Conservation (phyloP, 73 alveolate species). For the Paramecium sexaurelia region DNA sequence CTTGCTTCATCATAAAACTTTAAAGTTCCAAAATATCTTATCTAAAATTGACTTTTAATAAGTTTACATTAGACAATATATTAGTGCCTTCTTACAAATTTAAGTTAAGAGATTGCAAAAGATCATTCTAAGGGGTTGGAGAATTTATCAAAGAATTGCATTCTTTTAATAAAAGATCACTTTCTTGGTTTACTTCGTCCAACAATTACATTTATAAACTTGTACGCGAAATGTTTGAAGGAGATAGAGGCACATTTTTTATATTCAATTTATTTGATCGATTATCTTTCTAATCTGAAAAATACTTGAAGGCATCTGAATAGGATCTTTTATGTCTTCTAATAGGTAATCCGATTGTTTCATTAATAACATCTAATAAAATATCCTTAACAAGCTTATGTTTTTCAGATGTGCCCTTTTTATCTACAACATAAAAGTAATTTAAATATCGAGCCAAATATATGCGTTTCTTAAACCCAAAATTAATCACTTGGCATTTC, state of each 20-base stretch:
- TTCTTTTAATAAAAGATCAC: constrained; percentile 3
- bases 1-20: constrained; percentile 83
- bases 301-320: constrained; percentile 48
- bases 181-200: constrained; percentile 42
- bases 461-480: constrained; percentile 23
- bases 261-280: not conserved
- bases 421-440: constrained; percentile 40
- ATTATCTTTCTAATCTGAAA: constrained; percentile 40
- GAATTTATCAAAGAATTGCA: not conserved
- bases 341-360: not conserved
- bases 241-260: constrained; percentile 38
- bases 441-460: constrained; percentile 41
- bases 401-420: constrained; percentile 5
- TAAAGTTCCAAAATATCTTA: constrained; percentile 68
- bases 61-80: not conserved
- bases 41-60: not conserved
- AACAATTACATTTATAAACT: constrained; percentile 18
- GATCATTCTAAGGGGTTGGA: not conserved
- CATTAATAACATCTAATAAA: constrained; percentile 33
- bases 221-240: not conserved
- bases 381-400: constrained; percentile 8
- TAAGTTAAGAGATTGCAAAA: constrained; percentile 11
- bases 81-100: constrained; percentile 35
- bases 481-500: constrained; percentile 37
- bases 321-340: constrained; percentile 52